Base-by-base conservation (phyloP, 2,329 filamentous ascomycete genomes). In the Talaromyces sp. region DNA sequence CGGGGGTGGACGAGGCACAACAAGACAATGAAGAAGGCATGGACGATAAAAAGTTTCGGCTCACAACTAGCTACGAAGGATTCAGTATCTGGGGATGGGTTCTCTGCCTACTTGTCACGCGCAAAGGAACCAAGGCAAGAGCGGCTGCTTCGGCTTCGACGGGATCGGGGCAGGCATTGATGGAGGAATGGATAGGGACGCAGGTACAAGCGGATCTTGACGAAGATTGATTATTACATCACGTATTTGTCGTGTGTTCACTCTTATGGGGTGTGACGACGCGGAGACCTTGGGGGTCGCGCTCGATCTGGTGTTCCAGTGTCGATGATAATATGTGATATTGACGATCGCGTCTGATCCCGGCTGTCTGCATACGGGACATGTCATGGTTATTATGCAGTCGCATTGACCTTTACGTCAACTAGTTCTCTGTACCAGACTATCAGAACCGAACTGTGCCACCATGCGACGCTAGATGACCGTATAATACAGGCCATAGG, bases 71-170 rank as follows among this genome's bases (percentile, higher is more conserved):
- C 14, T 99, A 97, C 75, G 92, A 97, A 69, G 93, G 94, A 9
- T 97, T 97, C 76, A 90, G 89, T 68, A 97, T 99, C 70, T 96
- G 96, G 76, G 92, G 94, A 11, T 89, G 91, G 66, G 91, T 96
- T 53, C 80, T 99, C 27, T 97, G 92, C 74, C 81, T 99, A 61
- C 89, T 99, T 9, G 88, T 99, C 74, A 90, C 88, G 72, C 87
- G 88, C 63, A 88, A 87, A 31, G 19, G 31, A 31, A 17, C 12
- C n/a, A 35, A 60, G 74, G 70, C 57, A 64, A 70, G 59, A 66
- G 61, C 41, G 65, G 72, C 55, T 19, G 69, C 68, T 56, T 12
- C 48, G 26, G 69, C 72, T 56, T 68, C 72, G 41, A 68, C 70
- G 60, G 75, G 78, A 11, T 78, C 77, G 53, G 85, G 85, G 48